These are phyloP conservation scores for Rhodamnia argentea DNA, from an alignment of 345 rosid species.

Conservation along the genomic window DNA sequence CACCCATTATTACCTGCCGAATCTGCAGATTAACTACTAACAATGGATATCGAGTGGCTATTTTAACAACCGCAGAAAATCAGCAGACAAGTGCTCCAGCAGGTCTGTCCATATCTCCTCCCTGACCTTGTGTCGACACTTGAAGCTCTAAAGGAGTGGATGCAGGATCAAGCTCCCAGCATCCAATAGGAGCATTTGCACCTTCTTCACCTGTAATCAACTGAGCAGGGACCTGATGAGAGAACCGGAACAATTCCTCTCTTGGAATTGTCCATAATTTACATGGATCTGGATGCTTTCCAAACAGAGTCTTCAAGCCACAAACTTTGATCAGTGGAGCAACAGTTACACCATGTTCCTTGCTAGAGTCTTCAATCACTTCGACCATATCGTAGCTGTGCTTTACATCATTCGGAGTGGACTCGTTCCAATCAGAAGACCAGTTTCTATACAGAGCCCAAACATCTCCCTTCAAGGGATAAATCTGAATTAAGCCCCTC, in stretches of 20 bases:
- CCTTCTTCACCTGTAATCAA: constrained; percentile 48
- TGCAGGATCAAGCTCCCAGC: constrained; percentile 60
- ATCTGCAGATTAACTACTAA: not conserved
- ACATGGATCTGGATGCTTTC: constrained; percentile 2
- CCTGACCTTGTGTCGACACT: not conserved
- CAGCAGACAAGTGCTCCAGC: not conserved
- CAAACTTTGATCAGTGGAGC: constrained; percentile 36
- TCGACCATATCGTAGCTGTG: constrained; percentile 45
- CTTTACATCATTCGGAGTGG: constrained; percentile 26
- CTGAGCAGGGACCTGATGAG: constrained; percentile 51
- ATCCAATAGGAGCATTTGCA: constrained; percentile 28
- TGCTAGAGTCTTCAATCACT: constrained; percentile 33
- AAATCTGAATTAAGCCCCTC: constrained; percentile 33
- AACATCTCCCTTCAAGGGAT: constrained; percentile 47
- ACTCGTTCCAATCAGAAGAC: constrained; percentile 40
- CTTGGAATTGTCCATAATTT: constrained; percentile 23
- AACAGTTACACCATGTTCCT: constrained; percentile 30
- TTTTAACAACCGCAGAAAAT: no score
- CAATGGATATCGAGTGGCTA: not conserved
- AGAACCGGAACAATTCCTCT: constrained; percentile 47
- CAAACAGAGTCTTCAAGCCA: constrained; percentile 40
- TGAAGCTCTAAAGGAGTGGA: constrained; percentile 44
- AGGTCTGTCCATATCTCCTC: not conserved
- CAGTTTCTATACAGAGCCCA: constrained; percentile 58
- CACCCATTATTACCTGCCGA: not conserved